Evolutionary conservation across 2,329 filamentous ascomycete species (phyloP), one percentile per base, ranked within the genome.

Genomic region (Ceratocystis papillata): DNA sequence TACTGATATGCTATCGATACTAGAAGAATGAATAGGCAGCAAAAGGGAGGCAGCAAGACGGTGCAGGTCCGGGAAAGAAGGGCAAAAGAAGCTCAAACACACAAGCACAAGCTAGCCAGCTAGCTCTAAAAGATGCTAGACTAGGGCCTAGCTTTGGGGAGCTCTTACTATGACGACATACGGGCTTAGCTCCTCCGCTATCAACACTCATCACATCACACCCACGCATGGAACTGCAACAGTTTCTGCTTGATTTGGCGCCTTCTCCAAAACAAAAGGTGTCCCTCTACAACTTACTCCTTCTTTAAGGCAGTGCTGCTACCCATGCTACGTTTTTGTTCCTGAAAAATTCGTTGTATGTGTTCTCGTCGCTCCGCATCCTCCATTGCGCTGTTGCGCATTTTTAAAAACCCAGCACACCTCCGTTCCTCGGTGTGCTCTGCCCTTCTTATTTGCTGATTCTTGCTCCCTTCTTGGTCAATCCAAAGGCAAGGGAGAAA

Each of bases 371-470:
- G 30, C 53, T 57, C 8, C 30, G 53, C 53, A 33, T 57, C 53
- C 53, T 57, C 53, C 25, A 57, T 57, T 57, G 53, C 53, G 53
- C 53, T 30, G 28, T 30, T 30, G 53, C 53, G 53, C 53, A 57
- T 57, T 57, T 55, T 12, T 7, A 33, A 15, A 15, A 57, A n/a
- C 1, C 53, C 53, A 30, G 22, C 53, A 28, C 22, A 17, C 53
- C 28, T n/a, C 53, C 53, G 12, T 28, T 30, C 53, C 10, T 15
- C 53, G 10, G 30, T 28, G 7, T 30, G 12, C 22, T 57, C 12
- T 57, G 53, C 22, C 25, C 17, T 28, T 50, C 20, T 20, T 12
- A 41, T 41, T 41, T 41, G 46, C 46, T 25, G 46, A 22, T 50
- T 41, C 37, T n/a, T 25, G 17, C 17, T 50, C 46, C 46, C 46